Conservation (phyloP, 257 asterid species). For the Solanum sitiens region DNA sequence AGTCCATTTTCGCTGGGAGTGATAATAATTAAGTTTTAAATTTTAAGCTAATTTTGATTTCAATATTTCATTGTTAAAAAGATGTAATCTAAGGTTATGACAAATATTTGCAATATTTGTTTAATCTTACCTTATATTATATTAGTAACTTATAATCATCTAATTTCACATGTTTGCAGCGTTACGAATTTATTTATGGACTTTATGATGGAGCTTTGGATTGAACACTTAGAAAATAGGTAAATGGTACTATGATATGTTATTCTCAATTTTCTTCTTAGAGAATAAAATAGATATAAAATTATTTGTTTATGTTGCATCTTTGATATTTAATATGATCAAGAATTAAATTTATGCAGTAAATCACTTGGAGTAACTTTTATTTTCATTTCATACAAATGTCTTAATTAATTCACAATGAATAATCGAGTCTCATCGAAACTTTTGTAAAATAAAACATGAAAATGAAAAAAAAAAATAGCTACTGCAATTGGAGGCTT, state of each 20-base stretch:
- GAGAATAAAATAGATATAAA: neutral
- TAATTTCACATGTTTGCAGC: neutral
- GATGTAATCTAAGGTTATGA: neutral
- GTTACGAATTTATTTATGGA: neutral
- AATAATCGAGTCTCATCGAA: neutral
- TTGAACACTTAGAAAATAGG: neutral
- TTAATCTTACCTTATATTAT: neutral
- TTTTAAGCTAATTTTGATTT: neutral
- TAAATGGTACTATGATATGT: neutral
- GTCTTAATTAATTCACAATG: neutral
- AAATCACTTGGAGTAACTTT: neutral
- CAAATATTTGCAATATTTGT: neutral
- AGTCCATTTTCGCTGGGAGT: neutral
- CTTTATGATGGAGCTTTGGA: neutral
- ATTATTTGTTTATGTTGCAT: neutral
- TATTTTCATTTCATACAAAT: neutral
- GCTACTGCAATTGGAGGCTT: too few species aligned
- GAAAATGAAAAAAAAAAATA: neutral
- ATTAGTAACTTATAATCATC: neutral
- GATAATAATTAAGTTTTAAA: neutral
- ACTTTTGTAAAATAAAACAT: neutral
- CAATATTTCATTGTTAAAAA: neutral
- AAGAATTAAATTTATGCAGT: neutral
- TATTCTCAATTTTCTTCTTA: neutral
- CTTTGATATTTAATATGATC: neutral